These are phyloP conservation scores for Gomphus bonarii DNA, from an alignment of 1,284 basidiomycete genomes.

Conservation along the genomic window DNA sequence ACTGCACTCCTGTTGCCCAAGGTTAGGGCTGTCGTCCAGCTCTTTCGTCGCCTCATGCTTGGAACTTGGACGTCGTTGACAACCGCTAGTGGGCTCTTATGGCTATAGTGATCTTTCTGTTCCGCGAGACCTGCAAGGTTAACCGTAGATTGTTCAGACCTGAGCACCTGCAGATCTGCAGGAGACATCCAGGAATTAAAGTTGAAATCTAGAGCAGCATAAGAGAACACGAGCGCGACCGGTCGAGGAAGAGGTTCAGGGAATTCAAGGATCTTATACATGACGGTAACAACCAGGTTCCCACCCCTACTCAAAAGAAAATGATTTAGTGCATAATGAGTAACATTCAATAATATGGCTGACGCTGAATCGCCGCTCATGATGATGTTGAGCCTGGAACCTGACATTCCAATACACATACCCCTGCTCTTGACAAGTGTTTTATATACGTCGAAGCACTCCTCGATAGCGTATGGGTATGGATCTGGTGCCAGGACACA, in stretches of 20 bases:
- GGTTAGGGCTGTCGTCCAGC: conserved; percentile 35
- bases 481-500: conserved; percentile 51
- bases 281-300: conserved; percentile 72
- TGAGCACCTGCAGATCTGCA: conserved; percentile 72
- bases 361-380: conserved; percentile 89
- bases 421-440: conserved; percentile 77
- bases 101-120: conserved; percentile 82
- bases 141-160: conserved; percentile 71
- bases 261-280: conserved; percentile 76
- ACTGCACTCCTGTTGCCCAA: conserved; percentile 21
- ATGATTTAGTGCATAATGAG: background rate
- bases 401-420: conserved; percentile 75
- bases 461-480: conserved; percentile 91
- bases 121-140: conserved; percentile 59
- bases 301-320: conserved; percentile 51
- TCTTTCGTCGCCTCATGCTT: conserved; percentile 25
- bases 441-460: conserved; percentile 85
- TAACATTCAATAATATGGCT: conserved; percentile 25
- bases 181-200: conserved; percentile 98
- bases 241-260: conserved; percentile 48
- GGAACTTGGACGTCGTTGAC: conserved; percentile 47
- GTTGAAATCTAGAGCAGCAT: conserved; percentile 87
- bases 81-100: conserved; percentile 81
- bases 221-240: conserved; percentile 73
- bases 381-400: conserved; percentile 63